Evolutionary conservation across 495 filamentous ascomycete genomes (phyloP), one percentile per base, ranked within the genome.

Genomic region (Acidiella bohemica): DNA sequence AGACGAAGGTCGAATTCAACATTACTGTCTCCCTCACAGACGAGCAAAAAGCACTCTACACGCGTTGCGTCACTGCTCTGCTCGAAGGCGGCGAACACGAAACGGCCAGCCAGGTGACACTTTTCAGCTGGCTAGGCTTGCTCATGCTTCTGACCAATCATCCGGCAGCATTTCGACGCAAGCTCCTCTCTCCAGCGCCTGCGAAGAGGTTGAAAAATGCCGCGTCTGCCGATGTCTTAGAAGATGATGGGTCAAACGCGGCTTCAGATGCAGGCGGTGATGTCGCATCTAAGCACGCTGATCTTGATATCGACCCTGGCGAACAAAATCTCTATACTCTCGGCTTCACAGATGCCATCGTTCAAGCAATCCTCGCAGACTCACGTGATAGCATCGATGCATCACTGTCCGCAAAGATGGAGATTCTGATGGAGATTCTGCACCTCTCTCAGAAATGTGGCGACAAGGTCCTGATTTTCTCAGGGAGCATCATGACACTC

Each of bases 401-500:
- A 0, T 43, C 68, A 0, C 47, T 47, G 4, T 47, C 41, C 12
- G 32, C 47, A 52, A 85, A 88, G 49, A 67, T 78, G 6, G 30
- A 60, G n/a, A 60, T 87, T 0, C 59, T 90, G 10, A 50, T 74
- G 16, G 59, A 61, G 13, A 88, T 95, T 32, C 47, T 93, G 1
- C 55, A 75, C 0, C 66, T 73, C 35, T 76, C 75, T 9, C 66
- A 70, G 31, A 56, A 49, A 5, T 57, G 65, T 1, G 65, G 67
- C 0, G 87, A 96, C 53, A 81, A 84, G 48, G 67, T 83, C 11
- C 61, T 96, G 2, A 59, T 94, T 3, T 95, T 95, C 49, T 83
- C 80, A 0, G 80, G 85, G 27, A 80, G 73, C 18, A 63, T 84
- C 11, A 59, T 56, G 0, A 82, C 79, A 0, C 60, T 96, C 0